phyloP scores from a whole-genome alignment of 2,329 filamentous ascomycete genomes.

The Microdochium paspali region DNA sequence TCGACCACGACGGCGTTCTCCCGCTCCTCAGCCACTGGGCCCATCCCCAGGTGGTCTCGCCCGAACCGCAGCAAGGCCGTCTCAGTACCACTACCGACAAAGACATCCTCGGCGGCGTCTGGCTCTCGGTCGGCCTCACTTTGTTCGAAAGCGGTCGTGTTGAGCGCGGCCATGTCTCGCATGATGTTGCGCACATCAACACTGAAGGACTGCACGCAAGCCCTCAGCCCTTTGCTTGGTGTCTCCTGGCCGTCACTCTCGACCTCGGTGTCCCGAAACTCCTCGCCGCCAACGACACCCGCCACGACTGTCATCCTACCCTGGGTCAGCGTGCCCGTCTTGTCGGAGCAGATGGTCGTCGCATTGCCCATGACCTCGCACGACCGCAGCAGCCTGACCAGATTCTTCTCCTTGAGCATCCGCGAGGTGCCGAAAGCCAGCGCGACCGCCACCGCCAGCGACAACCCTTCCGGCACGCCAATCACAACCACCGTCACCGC shows the following conservation, averaged over 20 bases:
- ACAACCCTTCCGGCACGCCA: slow-evolving; percentile 60
- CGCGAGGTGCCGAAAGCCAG: slow-evolving; percentile 58
- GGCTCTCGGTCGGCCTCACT: slow-evolving; percentile 26
- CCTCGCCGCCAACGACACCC: slow-evolving; percentile 48
- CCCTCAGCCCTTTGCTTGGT: slow-evolving; percentile 7
- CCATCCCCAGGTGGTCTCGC: slow-evolving; percentile 38
- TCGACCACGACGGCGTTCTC: slow-evolving; percentile 35
- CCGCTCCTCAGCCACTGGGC: slow-evolving; percentile 33
- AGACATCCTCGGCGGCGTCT: slow-evolving; percentile 21
- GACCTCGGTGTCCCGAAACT: slow-evolving; percentile 14
- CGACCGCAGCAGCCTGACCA: slow-evolving; percentile 56
- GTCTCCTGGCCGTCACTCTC: slow-evolving; percentile 8
- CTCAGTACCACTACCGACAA: slow-evolving; percentile 48
- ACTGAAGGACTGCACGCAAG: slow-evolving; percentile 19
- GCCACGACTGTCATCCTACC: slow-evolving; percentile 72
- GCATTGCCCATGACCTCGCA: slow-evolving; percentile 67
- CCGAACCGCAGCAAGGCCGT: slow-evolving; percentile 42
- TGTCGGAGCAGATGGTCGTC: slow-evolving; percentile 71
- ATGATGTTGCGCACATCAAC: slow-evolving; percentile 21
- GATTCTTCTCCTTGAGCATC: slow-evolving; percentile 61
- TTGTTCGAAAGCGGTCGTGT: slow-evolving; percentile 47
- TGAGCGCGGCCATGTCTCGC: slow-evolving; percentile 39
- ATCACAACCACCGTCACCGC: slow-evolving; percentile 60
- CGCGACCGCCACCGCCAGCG: slow-evolving; percentile 58
- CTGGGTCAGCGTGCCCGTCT: slow-evolving; percentile 66